Conservation (phyloP, 345 rosid genomes). For the Cardamine occulta region DNA sequence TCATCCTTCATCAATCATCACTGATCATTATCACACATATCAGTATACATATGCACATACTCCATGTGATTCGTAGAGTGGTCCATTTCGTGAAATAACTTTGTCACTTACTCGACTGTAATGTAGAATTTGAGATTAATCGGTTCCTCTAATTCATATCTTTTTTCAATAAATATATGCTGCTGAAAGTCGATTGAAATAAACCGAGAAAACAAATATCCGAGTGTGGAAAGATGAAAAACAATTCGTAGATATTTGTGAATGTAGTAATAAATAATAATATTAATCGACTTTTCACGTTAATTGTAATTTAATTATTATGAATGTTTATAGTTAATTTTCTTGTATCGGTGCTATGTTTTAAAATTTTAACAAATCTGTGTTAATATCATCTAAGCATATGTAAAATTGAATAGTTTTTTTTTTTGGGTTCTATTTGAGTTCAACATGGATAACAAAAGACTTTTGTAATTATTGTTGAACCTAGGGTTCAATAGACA, state of each 20-base stretch:
- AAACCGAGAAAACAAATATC: background rate
- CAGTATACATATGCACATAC: background rate
- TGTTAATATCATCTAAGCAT: too few relatives aligned
- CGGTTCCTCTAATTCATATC: background rate
- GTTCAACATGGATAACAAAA: background rate
- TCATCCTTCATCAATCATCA: constrained; percentile 13
- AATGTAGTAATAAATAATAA: too few relatives aligned
- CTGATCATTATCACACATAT: constrained; percentile 16
- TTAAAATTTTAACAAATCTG: too few relatives aligned
- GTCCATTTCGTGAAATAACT: constrained; percentile 34
- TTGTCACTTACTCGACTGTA: background rate
- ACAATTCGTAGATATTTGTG: background rate
- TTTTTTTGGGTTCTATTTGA: background rate
- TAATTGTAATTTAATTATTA: too few relatives aligned
- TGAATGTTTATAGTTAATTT: too few relatives aligned
- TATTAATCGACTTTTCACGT: too few relatives aligned
- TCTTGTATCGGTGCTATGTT: too few relatives aligned
- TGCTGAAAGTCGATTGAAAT: background rate
- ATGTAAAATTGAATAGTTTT: too few relatives aligned
- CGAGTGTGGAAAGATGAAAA: background rate
- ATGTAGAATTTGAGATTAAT: background rate
- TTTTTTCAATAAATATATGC: too few relatives aligned
- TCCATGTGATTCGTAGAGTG: constrained; percentile 31
- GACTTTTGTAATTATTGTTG: background rate
- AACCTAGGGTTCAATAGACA: too few relatives aligned